Evolutionary conservation across 306 rosid species (phyloP), one percentile per base, ranked within the genome.

Genomic region (Rosa multiflora): DNA sequence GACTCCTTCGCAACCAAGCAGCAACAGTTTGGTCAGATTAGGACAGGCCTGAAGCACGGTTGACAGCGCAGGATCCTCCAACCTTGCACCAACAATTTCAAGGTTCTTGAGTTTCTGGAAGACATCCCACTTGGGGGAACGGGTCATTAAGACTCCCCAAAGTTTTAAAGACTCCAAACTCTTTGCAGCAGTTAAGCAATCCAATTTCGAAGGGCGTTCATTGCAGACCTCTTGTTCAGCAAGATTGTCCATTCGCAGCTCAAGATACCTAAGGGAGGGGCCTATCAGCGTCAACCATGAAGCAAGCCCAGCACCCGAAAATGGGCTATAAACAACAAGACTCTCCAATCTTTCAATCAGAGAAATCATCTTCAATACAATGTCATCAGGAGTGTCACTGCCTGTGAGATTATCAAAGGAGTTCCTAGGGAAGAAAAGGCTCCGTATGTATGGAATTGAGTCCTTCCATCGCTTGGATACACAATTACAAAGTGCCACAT

Each of bases 391-490:
- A 78, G 79, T 77, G 51, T 83, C 88, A 49, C 58, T 67, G 5
- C 84, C 81, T 21, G 74, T 51, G 77, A 59, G 76, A 79, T 77
- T 86, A 68, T 96, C 97, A 51, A 96, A 96, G 2, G 94, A 87
- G 52, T 85, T 90, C 74, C 98, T 93, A 32, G 99, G 94, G 67
- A 96, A 93, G 76, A 87, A 89, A 46, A 96, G 98, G 79, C 88
- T 80, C 79, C 62, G 85, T 66, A 91, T 80, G 79, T 78, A 91
- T 58, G 93, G 88, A 44, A 82, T 67, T 0, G 93, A 90, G 42
- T 91, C 92, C 78, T 89, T 89, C 99, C 98, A 96, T 49, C 89
- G 77, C 86, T 90, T 96, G 2, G 99, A 96, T 44, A 96, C 96
- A 49, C 96, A 91, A 17, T 90, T 96, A 83, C 97, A 96, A 62